Evolutionary conservation across 2,329 filamentous ascomycete species (phyloP).

Genomic region (Fusarium palustre): DNA sequence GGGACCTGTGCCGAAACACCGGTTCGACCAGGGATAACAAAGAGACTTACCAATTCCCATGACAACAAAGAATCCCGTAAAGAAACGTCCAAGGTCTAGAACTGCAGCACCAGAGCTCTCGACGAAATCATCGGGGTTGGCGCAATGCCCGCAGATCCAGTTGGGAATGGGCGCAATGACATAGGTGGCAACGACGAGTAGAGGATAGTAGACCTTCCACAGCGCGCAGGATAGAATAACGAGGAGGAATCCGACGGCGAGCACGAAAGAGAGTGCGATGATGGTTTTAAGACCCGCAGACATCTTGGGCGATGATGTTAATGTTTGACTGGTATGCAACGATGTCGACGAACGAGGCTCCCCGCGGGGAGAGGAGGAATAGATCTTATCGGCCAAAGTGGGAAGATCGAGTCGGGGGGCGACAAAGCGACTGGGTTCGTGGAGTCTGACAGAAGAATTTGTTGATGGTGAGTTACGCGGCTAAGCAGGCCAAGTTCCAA

Average conservation of each 20-base stretch:
- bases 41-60: conserved; percentile 90
- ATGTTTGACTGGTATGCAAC: conserved; percentile 9
- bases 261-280: conserved; percentile 98
- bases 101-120: conserved; percentile 83
- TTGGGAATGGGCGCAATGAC: conserved; percentile 93
- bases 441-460: conserved; percentile 4
- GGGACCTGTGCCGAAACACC: neutral
- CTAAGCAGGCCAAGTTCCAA: conserved; percentile 34
- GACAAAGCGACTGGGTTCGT: neutral
- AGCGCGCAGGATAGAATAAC: conserved; percentile 98
- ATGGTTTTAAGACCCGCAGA: conserved; percentile 98
- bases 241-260: conserved; percentile 97
- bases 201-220: conserved; percentile 92
- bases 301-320: conserved; percentile 58
- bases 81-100: conserved; percentile 93
- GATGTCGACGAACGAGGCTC: conserved; percentile 21
- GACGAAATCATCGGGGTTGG: conserved; percentile 95
- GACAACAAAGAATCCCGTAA: conserved; percentile 93
- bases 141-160: conserved; percentile 91
- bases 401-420: neutral
- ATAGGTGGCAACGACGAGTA: conserved; percentile 96
- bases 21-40: no score
- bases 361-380: conserved; percentile 16
- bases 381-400: neutral
- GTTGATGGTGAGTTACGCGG: conserved; percentile 41